Evolutionary conservation across 2,329 filamentous ascomycete genomes (phyloP), one percentile per base, ranked within the genome.

Genomic region (Dactylellina cionopaga): DNA sequence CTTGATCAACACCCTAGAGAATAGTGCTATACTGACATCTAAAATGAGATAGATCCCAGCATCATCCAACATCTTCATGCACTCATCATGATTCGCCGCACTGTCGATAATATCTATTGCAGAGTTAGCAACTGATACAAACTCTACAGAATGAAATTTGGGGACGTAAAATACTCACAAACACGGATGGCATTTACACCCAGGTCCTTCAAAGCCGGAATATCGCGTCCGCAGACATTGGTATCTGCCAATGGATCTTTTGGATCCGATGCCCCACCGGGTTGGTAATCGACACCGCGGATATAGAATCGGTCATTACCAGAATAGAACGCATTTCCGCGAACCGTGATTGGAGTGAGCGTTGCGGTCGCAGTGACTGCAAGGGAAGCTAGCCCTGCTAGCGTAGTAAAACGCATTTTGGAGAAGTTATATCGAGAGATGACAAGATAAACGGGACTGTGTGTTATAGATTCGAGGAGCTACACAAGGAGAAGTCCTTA

Each of bases 11-110:
- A n/a, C n/a, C n/a, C n/a, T n/a, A n/a, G n/a, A n/a, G n/a, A n/a
- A n/a, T n/a, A n/a, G 37, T 7, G 46, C 11, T n/a, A 86, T 94
- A 87, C 96, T 96, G 84, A 95, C 90, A 78, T 96, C 92, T 55
- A 96, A 85, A 35, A 96, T 91, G 58, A 96, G 87, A 84, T 96
- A 96, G 84, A 96, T 96, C 77, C 91, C 91, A 74, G 92, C 92
- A 78, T 90, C 90, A 56, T 88, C 89, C 73, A 96, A 85, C 46
- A 86, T 84, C 72, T 85, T 83, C 93, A 97, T 97, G 84, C 93
- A 97, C 74, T 88, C 85, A 77, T 93, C 89, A 82, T 97, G 93
- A 80, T 89, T 82, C 77, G 84, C 83, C 54, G 88, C 89, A 85
- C 96, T 96, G 84, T 97, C 93, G 76, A 96, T 89, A 13, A 90